These are phyloP conservation scores for Cercospora berteroae DNA, from an alignment of 2,329 filamentous ascomycete species.

Conservation along the genomic window DNA sequence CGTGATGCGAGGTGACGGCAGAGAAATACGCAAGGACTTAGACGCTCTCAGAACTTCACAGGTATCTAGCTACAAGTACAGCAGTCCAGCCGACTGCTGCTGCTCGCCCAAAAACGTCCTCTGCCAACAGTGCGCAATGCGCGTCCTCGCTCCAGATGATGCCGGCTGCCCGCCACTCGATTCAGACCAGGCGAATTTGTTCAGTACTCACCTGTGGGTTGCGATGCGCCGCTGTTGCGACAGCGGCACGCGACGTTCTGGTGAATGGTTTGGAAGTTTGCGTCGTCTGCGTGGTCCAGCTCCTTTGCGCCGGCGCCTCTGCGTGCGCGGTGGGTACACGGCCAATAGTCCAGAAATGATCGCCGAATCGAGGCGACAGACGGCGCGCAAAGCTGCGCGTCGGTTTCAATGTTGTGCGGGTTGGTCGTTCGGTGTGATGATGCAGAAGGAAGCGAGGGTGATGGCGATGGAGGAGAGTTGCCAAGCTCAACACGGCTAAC, in stretches of 20 bases:
- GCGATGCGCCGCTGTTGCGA: not conserved
- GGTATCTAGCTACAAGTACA: slow-evolving; percentile 22
- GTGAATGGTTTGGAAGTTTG: not conserved
- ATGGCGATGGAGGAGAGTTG: not conserved
- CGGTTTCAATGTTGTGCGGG: not conserved
- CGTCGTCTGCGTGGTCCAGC: not conserved
- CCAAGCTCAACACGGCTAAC: not conserved
- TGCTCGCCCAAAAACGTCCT: slow-evolving; percentile 6
- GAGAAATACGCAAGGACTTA: slow-evolving; percentile 16
- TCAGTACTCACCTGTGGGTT: not conserved
- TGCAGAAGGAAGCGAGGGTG: not conserved
- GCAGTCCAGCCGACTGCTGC: not conserved
- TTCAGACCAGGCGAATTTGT: not conserved
- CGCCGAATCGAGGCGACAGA: not conserved
- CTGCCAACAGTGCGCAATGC: not conserved
- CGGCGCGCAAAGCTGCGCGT: not conserved
- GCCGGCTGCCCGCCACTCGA: not conserved
- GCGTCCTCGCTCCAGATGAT: not conserved
- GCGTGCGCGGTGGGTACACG: not conserved
- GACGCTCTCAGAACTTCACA: slow-evolving; percentile 28
- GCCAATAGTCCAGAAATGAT: not conserved
- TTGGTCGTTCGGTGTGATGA: not conserved
- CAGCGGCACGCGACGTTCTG: not conserved
- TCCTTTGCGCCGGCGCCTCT: not conserved
- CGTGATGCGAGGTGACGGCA: slow-evolving; percentile 11